phyloP scores from a whole-genome alignment of 208 protist species.

The Crithidia bombi region DNA sequence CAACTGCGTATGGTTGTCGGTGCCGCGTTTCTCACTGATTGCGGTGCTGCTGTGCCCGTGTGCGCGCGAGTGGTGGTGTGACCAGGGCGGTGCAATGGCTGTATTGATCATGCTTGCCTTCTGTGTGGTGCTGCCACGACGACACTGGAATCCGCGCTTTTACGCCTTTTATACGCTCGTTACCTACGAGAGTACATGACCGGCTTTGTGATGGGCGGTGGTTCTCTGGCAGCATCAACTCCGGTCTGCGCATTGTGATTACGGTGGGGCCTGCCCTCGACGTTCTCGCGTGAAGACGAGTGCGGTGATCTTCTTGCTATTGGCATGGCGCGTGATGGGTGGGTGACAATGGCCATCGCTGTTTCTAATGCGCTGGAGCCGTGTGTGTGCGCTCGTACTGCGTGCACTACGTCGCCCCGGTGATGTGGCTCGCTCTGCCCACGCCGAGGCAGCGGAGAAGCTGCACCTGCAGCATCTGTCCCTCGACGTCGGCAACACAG shows the following conservation, averaged over 20 bases:
- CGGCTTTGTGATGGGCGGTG: constrained; percentile 44
- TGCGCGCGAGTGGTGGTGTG: constrained; percentile 38
- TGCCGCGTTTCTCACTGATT: constrained; percentile 27
- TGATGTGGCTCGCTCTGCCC: constrained; percentile 14
- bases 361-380: constrained; percentile 34
- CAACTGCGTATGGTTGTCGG: constrained; percentile 41
- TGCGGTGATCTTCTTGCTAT: constrained; percentile 52
- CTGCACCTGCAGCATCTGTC: neutral
- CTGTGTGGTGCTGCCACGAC: constrained; percentile 37
- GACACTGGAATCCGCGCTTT: constrained; percentile 34
- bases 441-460: constrained; percentile 15
- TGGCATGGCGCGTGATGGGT: constrained; percentile 45
- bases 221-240: constrained; percentile 51
- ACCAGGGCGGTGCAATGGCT: constrained; percentile 36
- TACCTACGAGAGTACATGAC: constrained; percentile 48
- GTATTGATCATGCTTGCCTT: constrained; percentile 40
- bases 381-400: constrained; percentile 35
- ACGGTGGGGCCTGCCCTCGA: constrained; percentile 30
- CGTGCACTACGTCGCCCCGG: constrained; percentile 23
- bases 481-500: neutral
- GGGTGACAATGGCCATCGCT: constrained; percentile 34
- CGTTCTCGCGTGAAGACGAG: constrained; percentile 51
- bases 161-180: constrained; percentile 43
- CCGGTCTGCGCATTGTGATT: constrained; percentile 53
- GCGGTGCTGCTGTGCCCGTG: constrained; percentile 44